These are phyloP conservation scores for Phytophthora crassamura DNA, from an alignment of 352 stramenopile genomes.

Conservation along the genomic window DNA sequence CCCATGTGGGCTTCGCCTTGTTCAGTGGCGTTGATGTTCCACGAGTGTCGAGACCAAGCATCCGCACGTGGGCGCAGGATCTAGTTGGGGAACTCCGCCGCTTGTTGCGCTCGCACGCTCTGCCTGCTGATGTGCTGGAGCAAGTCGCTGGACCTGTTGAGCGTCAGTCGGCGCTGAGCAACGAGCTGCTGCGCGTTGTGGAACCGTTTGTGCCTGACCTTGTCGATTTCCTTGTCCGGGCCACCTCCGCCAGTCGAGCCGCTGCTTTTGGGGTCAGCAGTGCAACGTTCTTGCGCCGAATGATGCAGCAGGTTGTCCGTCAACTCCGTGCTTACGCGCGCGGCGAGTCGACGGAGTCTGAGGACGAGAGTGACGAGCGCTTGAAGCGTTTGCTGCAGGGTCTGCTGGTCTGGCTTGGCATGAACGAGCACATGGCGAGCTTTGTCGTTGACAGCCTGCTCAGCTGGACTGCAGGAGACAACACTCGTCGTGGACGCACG, in stretches of 20 bases:
- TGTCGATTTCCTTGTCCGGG: slow-evolving; percentile 62
- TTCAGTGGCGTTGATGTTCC: slow-evolving; percentile 69
- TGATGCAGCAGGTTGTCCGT: slow-evolving; percentile 58
- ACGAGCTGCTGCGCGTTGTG: slow-evolving; percentile 54
- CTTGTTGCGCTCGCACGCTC: slow-evolving; percentile 44
- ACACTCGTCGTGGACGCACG: slow-evolving; percentile 28
- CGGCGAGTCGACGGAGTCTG: slow-evolving; percentile 38
- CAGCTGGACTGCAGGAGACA: slow-evolving; percentile 33
- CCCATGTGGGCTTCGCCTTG: slow-evolving; percentile 63
- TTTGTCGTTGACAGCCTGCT: slow-evolving; percentile 59
- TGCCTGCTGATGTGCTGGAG: slow-evolving; percentile 44
- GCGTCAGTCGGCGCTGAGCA: slow-evolving; percentile 39
- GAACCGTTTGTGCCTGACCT: slow-evolving; percentile 70
- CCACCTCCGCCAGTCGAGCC: slow-evolving; percentile 62
- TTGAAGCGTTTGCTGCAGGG: slow-evolving; percentile 45
- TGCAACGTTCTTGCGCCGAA: slow-evolving; percentile 56
- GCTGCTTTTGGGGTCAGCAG: slow-evolving; percentile 55
- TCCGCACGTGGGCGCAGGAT: slow-evolving; percentile 62
- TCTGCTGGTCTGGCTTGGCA: slow-evolving; percentile 47
- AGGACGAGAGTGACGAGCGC: slow-evolving; percentile 33
- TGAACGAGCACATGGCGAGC: slow-evolving; percentile 48
- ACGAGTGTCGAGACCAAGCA: slow-evolving; percentile 57
- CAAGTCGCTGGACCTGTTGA: slow-evolving; percentile 34
- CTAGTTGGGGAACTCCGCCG: slow-evolving; percentile 53
- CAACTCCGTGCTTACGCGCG: slow-evolving; percentile 45